Conservation (phyloP, 495 filamentous ascomycete species). For the Neurospora sp. region DNA sequence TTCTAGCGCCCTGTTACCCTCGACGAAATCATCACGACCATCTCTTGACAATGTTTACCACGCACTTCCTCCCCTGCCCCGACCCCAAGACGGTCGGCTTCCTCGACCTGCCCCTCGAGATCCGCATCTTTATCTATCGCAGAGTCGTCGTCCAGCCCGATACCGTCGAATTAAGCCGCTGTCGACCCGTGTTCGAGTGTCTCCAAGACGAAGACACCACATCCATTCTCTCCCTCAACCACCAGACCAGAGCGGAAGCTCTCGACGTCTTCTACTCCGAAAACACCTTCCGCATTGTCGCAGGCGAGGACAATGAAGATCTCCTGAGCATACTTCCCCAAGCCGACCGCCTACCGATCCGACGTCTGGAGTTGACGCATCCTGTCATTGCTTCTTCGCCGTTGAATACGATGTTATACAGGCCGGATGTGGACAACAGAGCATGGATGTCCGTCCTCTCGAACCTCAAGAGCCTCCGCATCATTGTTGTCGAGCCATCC, state of each 20-base stretch:
- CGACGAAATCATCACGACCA: not conserved
- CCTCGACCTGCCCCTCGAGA: not conserved
- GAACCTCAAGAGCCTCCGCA: not conserved
- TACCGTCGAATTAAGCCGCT: not conserved
- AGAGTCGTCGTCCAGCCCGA: not conserved
- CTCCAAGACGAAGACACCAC: not conserved
- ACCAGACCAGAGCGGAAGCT: not conserved
- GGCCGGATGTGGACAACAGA: not conserved
- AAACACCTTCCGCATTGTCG: not conserved
- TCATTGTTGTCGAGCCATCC: not conserved
- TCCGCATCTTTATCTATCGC: not conserved
- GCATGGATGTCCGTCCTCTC: not conserved
- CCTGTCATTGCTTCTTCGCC: not conserved
- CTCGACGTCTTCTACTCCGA: not conserved
- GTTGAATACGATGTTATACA: not conserved
- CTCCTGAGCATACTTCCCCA: not conserved
- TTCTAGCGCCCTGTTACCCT: not conserved
- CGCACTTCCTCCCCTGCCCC: not conserved
- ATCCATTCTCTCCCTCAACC: not conserved
- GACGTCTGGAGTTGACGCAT: not conserved
- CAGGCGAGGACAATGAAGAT: not conserved
- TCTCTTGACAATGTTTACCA: not conserved
- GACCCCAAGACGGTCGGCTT: not conserved
- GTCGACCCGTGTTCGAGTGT: not conserved
- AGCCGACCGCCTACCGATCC: not conserved